Conservation (phyloP, 106 monocot genomes). For the Chionographis japonica region DNA sequence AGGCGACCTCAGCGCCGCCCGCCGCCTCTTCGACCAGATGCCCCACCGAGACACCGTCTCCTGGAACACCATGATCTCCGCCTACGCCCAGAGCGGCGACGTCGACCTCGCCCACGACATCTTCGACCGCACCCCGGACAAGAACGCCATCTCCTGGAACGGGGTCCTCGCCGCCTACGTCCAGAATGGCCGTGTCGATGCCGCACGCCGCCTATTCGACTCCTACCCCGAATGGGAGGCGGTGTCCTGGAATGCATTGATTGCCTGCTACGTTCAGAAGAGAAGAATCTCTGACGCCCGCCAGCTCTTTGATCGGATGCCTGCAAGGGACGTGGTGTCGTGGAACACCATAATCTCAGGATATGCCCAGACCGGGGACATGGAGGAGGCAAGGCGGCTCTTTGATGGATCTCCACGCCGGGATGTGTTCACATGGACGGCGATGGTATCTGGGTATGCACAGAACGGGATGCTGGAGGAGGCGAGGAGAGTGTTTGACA, state of each 20-base stretch:
- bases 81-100: constrained; percentile 39
- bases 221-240: constrained; percentile 24
- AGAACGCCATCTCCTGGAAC: constrained; percentile 55
- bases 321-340: constrained; percentile 40
- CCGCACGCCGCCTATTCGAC: constrained; percentile 28
- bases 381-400: constrained; percentile 32
- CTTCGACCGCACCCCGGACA: constrained; percentile 35
- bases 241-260: constrained; percentile 69
- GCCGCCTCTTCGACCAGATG: constrained; percentile 51
- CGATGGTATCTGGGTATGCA: constrained; percentile 65
- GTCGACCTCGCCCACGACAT: constrained; percentile 37
- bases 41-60: constrained; percentile 43
- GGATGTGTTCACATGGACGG: constrained; percentile 77
- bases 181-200: constrained; percentile 40
- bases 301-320: constrained; percentile 48
- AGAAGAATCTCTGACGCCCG: constrained; percentile 28
- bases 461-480: constrained; percentile 55
- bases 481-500: constrained; percentile 46
- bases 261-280: constrained; percentile 43
- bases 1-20: constrained; percentile 31
- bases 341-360: constrained; percentile 71
- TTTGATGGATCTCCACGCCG: constrained; percentile 29
- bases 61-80: constrained; percentile 73
- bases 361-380: constrained; percentile 47
- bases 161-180: constrained; percentile 51